Evolutionary conservation across 345 rosid species (phyloP).

Genomic region (Gossypioides kirkii): DNA sequence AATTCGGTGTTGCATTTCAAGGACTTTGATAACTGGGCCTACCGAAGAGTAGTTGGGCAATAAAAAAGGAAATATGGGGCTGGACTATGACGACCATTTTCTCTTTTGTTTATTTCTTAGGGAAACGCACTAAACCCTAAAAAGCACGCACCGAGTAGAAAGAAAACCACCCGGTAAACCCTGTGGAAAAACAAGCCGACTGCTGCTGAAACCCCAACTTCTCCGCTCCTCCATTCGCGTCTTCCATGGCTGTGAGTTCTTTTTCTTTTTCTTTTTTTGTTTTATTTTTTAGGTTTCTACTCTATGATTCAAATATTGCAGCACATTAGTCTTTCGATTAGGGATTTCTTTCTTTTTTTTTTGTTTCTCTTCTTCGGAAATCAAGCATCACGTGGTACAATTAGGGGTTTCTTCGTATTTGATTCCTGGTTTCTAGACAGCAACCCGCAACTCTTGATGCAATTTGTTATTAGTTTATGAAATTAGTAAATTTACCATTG

Average conservation of each 20-base stretch:
- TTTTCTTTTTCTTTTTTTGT: background rate
- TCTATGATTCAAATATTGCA: background rate
- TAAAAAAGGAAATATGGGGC: too few species aligned
- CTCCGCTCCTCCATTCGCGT: background rate
- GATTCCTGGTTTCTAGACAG: background rate
- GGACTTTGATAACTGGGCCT: too few species aligned
- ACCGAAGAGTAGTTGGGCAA: too few species aligned
- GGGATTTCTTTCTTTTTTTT: too few species aligned
- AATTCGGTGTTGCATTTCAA: too few species aligned
- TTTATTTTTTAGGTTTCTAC: background rate
- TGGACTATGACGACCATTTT: too few species aligned
- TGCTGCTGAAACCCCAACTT: background rate
- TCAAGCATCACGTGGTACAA: background rate
- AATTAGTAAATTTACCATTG: background rate
- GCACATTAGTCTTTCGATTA: background rate
- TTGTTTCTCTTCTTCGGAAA: too few species aligned
- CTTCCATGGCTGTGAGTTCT: slow-evolving; percentile 29
- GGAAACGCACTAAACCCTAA: background rate
- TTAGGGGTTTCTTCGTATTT: background rate
- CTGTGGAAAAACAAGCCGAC: background rate
- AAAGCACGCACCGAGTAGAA: background rate
- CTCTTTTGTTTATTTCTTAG: too few species aligned
- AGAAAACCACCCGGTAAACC: slow-evolving; percentile 1
- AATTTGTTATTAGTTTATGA: background rate
- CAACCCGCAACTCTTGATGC: background rate